These are phyloP conservation scores for Drosera capensis DNA, from an alignment of 148 eudicot species.

Conservation along the genomic window DNA sequence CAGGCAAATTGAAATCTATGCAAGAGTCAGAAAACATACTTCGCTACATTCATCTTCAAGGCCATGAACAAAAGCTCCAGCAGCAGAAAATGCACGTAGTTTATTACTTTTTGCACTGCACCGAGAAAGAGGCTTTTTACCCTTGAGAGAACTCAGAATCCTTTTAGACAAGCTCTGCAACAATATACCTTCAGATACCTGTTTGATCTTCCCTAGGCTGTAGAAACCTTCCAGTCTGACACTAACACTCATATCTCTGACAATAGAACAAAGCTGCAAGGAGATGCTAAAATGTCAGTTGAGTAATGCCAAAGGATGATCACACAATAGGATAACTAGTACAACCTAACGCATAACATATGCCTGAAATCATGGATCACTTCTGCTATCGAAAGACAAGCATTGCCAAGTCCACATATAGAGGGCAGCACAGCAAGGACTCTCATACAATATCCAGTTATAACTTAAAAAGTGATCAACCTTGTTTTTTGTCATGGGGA, in stretches of 20 bases:
- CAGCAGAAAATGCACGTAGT: constrained; percentile 36
- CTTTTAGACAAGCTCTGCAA: constrained; percentile 63
- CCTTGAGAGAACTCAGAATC: constrained; percentile 20
- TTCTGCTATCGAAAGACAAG: too few species aligned
- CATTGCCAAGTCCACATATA: too few species aligned
- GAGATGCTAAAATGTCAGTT: constrained; percentile 3
- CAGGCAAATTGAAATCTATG: background rate
- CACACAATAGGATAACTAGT: background rate
- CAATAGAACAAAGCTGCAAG: constrained; percentile 69
- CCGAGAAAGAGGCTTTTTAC: constrained; percentile 22
- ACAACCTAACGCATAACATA: too few species aligned
- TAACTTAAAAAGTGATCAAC: too few species aligned
- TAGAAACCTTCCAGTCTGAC: constrained; percentile 62
- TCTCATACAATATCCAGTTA: too few species aligned
- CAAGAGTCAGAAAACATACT: constrained; percentile 23
- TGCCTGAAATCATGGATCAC: too few species aligned
- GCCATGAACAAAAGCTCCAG: constrained; percentile 81
- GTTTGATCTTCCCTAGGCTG: constrained; percentile 51
- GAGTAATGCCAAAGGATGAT: background rate
- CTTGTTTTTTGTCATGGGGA: too few species aligned
- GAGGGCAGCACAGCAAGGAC: too few species aligned
- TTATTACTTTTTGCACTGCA: constrained; percentile 19
- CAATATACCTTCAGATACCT: constrained; percentile 55
- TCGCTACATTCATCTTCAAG: constrained; percentile 82
- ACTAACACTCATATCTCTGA: constrained; percentile 68